A percentile compares a stretch with the other conserved stretches of the same genome.
These are phyloP conservation scores for Fomitiporia mediterranea DNA, from an alignment of 1,284 basidiomycete genomes.

Conservation along the genomic window DNA sequence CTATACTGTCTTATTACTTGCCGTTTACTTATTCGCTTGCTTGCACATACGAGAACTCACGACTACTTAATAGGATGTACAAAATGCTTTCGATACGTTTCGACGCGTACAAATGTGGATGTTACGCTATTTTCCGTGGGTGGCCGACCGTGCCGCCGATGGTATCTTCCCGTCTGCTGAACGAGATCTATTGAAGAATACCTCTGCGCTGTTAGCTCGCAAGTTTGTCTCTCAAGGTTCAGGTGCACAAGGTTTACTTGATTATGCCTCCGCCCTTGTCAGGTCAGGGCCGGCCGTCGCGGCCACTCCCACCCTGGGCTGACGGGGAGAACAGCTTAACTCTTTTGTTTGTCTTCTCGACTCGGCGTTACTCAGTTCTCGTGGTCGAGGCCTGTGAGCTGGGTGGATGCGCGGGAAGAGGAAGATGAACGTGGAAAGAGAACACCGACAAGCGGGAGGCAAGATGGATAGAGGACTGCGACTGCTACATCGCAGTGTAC, in stretches of 20 bases:
- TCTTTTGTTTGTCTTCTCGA: not conserved
- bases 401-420: not conserved
- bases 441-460: conserved; percentile 22
- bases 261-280: not conserved
- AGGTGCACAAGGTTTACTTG: not conserved
- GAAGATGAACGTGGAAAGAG: not conserved
- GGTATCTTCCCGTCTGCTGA: no score
- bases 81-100: no score
- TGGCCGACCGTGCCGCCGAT: no score
- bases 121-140: no score
- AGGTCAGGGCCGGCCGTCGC: conserved; percentile 1
- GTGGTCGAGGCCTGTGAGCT: not conserved
- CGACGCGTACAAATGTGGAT: no score
- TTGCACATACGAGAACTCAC: no score
- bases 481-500: conserved; percentile 30
- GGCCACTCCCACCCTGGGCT: not conserved
- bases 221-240: not conserved
- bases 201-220: no score
- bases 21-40: no score
- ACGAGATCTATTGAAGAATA: no score
- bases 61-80: no score
- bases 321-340: not conserved
- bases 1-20: no score
- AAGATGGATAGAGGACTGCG: conserved; percentile 20
- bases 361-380: not conserved